A percentile compares a stretch with the other conserved stretches of the same genome.
phyloP scores from a whole-genome alignment of 768 basidiomycete genomes.

The Lyophyllum shimeji region DNA sequence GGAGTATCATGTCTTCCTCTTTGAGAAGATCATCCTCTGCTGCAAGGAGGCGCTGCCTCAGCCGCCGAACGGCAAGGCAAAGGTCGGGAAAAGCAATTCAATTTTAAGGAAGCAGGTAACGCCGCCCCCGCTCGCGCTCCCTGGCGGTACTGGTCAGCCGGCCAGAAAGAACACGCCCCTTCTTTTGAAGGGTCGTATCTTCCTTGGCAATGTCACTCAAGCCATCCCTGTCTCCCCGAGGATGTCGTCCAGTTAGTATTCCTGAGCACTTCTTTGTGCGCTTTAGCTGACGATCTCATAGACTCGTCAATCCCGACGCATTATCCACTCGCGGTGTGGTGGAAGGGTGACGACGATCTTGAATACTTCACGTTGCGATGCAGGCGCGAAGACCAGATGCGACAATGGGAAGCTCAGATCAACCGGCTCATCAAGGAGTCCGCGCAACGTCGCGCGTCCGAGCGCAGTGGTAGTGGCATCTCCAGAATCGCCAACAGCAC shows the following conservation, averaged over 20 bases:
- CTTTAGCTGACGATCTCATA: conserved; percentile 18
- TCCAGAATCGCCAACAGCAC: conserved; percentile 56
- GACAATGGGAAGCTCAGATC: conserved; percentile 89
- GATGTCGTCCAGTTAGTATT: conserved; percentile 56
- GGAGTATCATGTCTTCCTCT: conserved; percentile 98
- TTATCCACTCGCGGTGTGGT: conserved; percentile 87
- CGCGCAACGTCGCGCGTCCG: conserved; percentile 66
- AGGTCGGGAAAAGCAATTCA: conserved; percentile 81
- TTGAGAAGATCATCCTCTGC: conserved; percentile 98
- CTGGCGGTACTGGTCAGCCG: conserved; percentile 52
- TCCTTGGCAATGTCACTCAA: conserved; percentile 92
- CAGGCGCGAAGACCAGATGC: conserved; percentile 87
- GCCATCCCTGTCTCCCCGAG: conserved; percentile 64
- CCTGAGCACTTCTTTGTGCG: conserved; percentile 8
- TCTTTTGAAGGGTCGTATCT: conserved; percentile 93
- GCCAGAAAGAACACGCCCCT: conserved; percentile 81
- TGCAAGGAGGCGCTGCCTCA: conserved; percentile 85
- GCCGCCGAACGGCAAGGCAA: conserved; percentile 59
- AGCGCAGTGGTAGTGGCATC: conserved; percentile 44
- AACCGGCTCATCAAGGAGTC: conserved; percentile 83
- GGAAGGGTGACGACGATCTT: conserved; percentile 90
- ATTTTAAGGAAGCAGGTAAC: conserved; percentile 81
- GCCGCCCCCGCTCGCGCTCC: conserved; percentile 44
- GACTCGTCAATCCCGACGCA: conserved; percentile 52
- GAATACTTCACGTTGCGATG: conserved; percentile 96